Conservation (phyloP, 2,329 filamentous ascomycete species). For the Didymella keratinophila region DNA sequence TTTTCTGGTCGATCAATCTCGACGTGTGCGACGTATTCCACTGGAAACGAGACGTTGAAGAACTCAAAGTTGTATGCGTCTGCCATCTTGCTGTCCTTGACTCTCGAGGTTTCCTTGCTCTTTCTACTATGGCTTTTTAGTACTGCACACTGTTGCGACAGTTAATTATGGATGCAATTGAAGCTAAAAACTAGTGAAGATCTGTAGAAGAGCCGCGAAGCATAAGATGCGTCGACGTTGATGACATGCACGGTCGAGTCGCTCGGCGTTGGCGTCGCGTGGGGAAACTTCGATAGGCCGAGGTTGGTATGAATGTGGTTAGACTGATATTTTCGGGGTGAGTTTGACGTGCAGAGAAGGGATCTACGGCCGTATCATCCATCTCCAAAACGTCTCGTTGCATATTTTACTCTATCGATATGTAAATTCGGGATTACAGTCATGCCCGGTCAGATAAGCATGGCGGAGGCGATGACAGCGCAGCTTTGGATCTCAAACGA, state of each 20-base stretch:
- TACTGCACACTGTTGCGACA: too few species aligned
- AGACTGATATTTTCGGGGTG: neutral
- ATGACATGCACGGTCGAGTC: slow-evolving; percentile 28
- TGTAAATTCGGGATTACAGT: too few species aligned
- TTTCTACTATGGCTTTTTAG: slow-evolving; percentile 3
- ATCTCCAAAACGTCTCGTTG: neutral
- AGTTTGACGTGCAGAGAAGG: neutral
- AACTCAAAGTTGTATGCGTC: slow-evolving; percentile 63
- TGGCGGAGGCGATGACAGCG: neutral
- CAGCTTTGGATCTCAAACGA: neutral
- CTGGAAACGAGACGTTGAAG: slow-evolving; percentile 77
- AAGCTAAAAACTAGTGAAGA: too few species aligned
- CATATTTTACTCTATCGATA: too few species aligned
- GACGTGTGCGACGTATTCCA: slow-evolving; percentile 81
- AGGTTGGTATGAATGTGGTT: slow-evolving; percentile 23
- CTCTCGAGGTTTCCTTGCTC: slow-evolving; percentile 13
- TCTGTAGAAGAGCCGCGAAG: too few species aligned
- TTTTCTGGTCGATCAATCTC: slow-evolving; percentile 89
- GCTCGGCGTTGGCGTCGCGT: slow-evolving; percentile 25
- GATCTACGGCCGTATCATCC: neutral
- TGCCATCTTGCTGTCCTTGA: slow-evolving; percentile 30
- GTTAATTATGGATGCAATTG: too few species aligned
- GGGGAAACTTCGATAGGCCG: slow-evolving; percentile 14
- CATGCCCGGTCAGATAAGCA: too few species aligned
- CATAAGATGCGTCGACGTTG: neutral